phyloP scores from a whole-genome alignment of 1,284 basidiomycete genomes.

The Moesziomyces globuligerus region DNA sequence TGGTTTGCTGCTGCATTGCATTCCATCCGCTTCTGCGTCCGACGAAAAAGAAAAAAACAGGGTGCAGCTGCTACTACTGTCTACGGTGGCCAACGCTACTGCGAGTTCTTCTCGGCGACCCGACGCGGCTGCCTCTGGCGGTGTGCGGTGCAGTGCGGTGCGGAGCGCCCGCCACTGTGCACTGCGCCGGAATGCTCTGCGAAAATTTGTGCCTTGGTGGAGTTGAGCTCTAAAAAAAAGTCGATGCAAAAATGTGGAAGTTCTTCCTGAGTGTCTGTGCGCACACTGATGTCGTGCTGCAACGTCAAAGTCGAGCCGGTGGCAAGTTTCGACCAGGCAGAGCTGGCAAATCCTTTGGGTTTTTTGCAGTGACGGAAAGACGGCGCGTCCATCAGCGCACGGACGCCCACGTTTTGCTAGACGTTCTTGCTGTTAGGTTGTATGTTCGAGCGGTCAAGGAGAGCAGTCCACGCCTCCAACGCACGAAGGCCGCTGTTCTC shows the following conservation, averaged over 20 bases:
- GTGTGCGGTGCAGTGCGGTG: not conserved
- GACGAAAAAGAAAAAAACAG: slow-evolving; percentile 1
- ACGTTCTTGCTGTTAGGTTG: no score
- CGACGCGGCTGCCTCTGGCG: not conserved
- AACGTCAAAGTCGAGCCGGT: no score
- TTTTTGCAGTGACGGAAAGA: no score
- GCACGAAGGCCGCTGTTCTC: no score
- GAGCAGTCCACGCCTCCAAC: no score
- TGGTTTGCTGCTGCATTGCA: not conserved
- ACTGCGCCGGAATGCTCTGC: not conserved
- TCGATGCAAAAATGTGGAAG: slow-evolving; percentile 19
- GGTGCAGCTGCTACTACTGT: not conserved
- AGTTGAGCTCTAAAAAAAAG: slow-evolving; percentile 15
- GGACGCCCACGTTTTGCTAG: no score
- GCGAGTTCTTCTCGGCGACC: not conserved
- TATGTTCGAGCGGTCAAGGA: no score
- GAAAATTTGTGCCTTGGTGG: slow-evolving; percentile 5
- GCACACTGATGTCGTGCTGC: not conserved
- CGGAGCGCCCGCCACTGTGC: no score
- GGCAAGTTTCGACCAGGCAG: no score
- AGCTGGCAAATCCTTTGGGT: no score
- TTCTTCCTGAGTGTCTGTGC: slow-evolving; percentile 33
- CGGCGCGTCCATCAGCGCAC: no score
- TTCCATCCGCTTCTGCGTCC: slow-evolving; percentile 7
- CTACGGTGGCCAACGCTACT: not conserved